These are phyloP conservation scores for Phaseolus coccineus DNA, from an alignment of 331 rosid species.

Conservation along the genomic window DNA sequence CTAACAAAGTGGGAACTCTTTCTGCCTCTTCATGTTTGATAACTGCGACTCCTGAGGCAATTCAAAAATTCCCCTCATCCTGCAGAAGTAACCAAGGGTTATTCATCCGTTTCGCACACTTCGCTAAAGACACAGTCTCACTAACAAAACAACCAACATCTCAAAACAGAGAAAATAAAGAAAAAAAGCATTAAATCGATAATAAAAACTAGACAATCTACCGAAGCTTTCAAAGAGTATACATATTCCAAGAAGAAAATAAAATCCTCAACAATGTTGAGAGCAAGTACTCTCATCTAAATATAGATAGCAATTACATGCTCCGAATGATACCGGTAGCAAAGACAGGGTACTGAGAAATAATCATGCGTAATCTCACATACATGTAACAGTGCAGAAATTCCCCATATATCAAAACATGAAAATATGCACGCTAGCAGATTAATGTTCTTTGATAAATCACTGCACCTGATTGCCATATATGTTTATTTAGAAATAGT, in stretches of 20 bases:
- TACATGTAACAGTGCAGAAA: neutral
- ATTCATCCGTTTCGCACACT: slow-evolving; percentile 6
- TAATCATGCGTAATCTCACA: too few species aligned
- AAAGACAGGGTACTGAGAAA: too few species aligned
- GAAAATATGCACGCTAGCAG: neutral
- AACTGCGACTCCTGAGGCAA: slow-evolving; percentile 31
- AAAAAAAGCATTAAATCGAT: neutral
- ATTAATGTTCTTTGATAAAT: slow-evolving; percentile 6
- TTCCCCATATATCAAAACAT: neutral
- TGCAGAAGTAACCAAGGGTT: slow-evolving; percentile 31
- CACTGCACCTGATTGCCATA: neutral
- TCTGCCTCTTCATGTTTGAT: slow-evolving; percentile 24
- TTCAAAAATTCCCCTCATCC: slow-evolving; percentile 34
- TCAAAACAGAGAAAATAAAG: neutral
- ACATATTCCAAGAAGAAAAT: neutral
- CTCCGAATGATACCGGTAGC: too few species aligned
- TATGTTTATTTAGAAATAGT: neutral
- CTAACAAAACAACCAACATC: slow-evolving; percentile 6
- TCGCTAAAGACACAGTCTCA: neutral
- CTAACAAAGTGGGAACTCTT: slow-evolving; percentile 24
- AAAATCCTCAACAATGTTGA: too few species aligned
- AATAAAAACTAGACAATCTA: neutral
- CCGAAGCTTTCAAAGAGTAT: slow-evolving; percentile 9
- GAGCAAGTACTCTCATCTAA: too few species aligned
- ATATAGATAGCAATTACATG: too few species aligned